Base-by-base conservation (phyloP, 2,329 filamentous ascomycete genomes). In the Exophiala spinifera region DNA sequence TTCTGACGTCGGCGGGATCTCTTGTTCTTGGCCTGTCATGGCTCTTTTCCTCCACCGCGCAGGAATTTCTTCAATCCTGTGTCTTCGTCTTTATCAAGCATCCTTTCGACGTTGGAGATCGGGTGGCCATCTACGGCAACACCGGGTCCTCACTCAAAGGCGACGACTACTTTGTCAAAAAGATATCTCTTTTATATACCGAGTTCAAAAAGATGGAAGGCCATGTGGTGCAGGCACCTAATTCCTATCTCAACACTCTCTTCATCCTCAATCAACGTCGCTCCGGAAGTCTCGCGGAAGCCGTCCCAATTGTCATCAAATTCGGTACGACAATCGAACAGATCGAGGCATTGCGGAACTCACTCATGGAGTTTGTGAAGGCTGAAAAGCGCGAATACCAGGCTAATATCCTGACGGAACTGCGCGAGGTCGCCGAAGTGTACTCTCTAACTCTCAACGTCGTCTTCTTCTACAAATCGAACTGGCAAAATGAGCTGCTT, bases 131-230 rank as follows among this genome's bases (percentile, higher is more conserved):
- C 17, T 96, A 96, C 66, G 91, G 91, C 50, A 95, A 91, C 64
- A 90, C 90, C 0, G 92, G 92, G 57, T 80, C 85, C n/a, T 69
- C 79, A 14, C 79, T 90, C 66, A 82, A 80, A 33, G 91, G 91
- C 43, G 92, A 96, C 64, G 92, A 96, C 65, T 97, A 96, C 72
- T 96, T 95, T 62, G 91, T 97, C 50, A 95, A 95, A 51, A 89
- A 96, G 67, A 95, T 97, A 51, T 88, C 90, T 1, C 79, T 97
- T 1, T 79, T 96, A 14, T 97, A 94, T 69, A 97, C 92, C 13
- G 92, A 96, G 67, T 96, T 96, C 77, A 96, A 96, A 79, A 96
- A 96, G 77, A 92, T 96, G 88, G 87, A 96, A 71, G 92, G 92
- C 1, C 91, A 96, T 65, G 87, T 96, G 20, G 92, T 97, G 0